Base-by-base conservation (phyloP, 2,329 filamentous ascomycete genomes). In the Talaromyces verruculosus region DNA sequence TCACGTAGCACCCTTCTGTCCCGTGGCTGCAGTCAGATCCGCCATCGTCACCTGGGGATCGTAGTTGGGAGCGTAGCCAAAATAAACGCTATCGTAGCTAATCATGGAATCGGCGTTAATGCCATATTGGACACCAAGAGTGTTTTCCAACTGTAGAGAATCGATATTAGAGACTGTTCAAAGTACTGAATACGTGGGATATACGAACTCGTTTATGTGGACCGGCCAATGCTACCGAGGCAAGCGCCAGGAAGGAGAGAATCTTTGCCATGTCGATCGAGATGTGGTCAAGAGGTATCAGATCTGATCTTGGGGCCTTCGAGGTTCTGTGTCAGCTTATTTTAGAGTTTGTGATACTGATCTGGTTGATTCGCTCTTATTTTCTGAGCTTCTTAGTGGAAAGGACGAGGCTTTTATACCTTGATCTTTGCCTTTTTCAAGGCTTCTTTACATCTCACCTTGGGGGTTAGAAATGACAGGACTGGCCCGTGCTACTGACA, bases 111-210 rank as follows among this genome's bases (percentile, higher is more conserved):
- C 17, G 28, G 62, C 37, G n/a, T 57, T 39, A 37, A 64, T 64
- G 15, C 62, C 49, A 58, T 64, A 58, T 30, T 64, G 6, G 17
- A 57, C 62, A 30, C 30, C 62, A 8, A 64, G 51, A 19, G 49
- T 35, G 28, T 64, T 64, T 33, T 64, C 53, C 62, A 64, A 47
- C 62, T 64, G 30, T 17, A 22, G n/a, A n/a, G 19, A 15, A 8
- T 22, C 22, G 17, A 35, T 28, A 22, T 57, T 37, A 37, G 25
- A 25, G 6, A 22, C 1, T 17, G 47, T 2, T 51, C 25, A 17
- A 17, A 1, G 11, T 2, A 30, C 25, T 15, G 10, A 10, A 51
- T 17, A 28, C 25, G 4, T 51, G 25, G 13, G 5, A 8, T 15
- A 37, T 5, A 15, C 58, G 10, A 33, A 61, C 58, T 61, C 58